Conservation (phyloP, 2,329 filamentous ascomycete genomes). For the Claviceps pusilla region DNA sequence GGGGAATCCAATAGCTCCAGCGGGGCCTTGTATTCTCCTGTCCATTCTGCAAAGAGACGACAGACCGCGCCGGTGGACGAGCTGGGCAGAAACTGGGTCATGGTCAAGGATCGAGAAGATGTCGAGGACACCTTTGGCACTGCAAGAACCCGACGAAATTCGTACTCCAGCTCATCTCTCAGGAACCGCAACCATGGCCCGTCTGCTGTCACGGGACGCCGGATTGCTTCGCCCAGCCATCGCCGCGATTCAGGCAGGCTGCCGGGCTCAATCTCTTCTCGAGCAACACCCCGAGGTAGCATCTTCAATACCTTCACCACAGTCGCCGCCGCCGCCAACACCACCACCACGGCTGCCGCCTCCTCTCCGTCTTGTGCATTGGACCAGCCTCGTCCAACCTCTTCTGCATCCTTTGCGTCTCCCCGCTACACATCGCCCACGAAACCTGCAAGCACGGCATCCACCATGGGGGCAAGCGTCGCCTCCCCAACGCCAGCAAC, state of each 20-base stretch:
- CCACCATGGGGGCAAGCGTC: slow-evolving; percentile 8
- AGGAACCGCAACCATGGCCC: slow-evolving; percentile 20
- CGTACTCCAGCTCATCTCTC: slow-evolving; percentile 11
- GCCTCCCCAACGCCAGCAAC: slow-evolving; percentile 11
- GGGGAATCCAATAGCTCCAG: slow-evolving; percentile 17
- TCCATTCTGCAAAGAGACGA: slow-evolving; percentile 36
- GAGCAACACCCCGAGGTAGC: slow-evolving; percentile 9
- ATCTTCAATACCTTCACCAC: slow-evolving; percentile 19
- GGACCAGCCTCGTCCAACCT: slow-evolving; percentile 11
- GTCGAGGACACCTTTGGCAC: slow-evolving; percentile 3
- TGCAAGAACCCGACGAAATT: slow-evolving; percentile 12
- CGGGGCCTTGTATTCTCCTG: slow-evolving; percentile 26
- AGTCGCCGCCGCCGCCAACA: no score
- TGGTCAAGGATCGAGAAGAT: slow-evolving; percentile 39
- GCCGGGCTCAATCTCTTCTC: slow-evolving; percentile 4
- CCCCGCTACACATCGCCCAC: slow-evolving; percentile 23
- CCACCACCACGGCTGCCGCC: neutral
- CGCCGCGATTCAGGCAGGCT: slow-evolving; percentile 17
- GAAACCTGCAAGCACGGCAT: slow-evolving; percentile 25
- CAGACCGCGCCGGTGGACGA: slow-evolving; percentile 40
- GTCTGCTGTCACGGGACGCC: slow-evolving; percentile 22
- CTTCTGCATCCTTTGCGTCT: slow-evolving; percentile 19
- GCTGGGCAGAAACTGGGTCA: slow-evolving; percentile 54
- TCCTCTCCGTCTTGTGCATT: slow-evolving; percentile 4
- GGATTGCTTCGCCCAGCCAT: slow-evolving; percentile 25